These are phyloP conservation scores for Tylopilus sp. DNA, from an alignment of 768 basidiomycete genomes.

Conservation along the genomic window DNA sequence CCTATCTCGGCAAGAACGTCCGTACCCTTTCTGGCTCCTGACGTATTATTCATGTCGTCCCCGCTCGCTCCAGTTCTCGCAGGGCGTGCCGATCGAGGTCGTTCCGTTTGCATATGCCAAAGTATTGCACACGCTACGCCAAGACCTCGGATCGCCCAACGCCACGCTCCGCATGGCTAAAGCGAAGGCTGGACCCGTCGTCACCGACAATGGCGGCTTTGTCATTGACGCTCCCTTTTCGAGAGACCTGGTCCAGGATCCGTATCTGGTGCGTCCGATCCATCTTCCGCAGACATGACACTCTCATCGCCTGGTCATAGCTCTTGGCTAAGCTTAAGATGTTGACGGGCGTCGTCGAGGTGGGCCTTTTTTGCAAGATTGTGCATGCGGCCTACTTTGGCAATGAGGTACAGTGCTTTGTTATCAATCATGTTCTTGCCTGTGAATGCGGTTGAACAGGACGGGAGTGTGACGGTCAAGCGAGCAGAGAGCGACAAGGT, in stretches of 20 bases:
- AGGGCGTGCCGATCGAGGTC: slow-evolving; percentile 95
- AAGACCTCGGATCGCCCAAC: slow-evolving; percentile 57
- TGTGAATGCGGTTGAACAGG: slow-evolving; percentile 41
- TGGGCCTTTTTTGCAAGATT: slow-evolving; percentile 91
- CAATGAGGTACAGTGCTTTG: slow-evolving; percentile 55
- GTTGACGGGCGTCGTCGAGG: slow-evolving; percentile 98
- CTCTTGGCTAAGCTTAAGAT: slow-evolving; percentile 82
- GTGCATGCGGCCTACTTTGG: slow-evolving; percentile 97
- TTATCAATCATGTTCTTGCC: too few relatives aligned
- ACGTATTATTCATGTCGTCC: background rate
- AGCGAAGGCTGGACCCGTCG: slow-evolving; percentile 92
- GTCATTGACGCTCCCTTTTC: slow-evolving; percentile 95
- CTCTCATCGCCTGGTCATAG: slow-evolving; percentile 37
- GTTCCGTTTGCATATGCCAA: slow-evolving; percentile 94
- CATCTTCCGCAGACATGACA: too few relatives aligned
- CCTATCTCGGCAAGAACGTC: slow-evolving; percentile 77
- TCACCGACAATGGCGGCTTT: slow-evolving; percentile 97
- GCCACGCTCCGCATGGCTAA: slow-evolving; percentile 89
- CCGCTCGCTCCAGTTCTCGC: slow-evolving; percentile 54
- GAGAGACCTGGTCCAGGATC: slow-evolving; percentile 61
- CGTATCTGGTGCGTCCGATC: slow-evolving; percentile 44
- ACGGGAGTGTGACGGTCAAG: slow-evolving; percentile 68
- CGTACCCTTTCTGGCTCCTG: slow-evolving; percentile 26
- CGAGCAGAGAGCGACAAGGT: slow-evolving; percentile 29
- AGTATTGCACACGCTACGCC: slow-evolving; percentile 69